Evolutionary conservation across 2,329 filamentous ascomycete species (phyloP).

Genomic region (Calonectria crousiana): DNA sequence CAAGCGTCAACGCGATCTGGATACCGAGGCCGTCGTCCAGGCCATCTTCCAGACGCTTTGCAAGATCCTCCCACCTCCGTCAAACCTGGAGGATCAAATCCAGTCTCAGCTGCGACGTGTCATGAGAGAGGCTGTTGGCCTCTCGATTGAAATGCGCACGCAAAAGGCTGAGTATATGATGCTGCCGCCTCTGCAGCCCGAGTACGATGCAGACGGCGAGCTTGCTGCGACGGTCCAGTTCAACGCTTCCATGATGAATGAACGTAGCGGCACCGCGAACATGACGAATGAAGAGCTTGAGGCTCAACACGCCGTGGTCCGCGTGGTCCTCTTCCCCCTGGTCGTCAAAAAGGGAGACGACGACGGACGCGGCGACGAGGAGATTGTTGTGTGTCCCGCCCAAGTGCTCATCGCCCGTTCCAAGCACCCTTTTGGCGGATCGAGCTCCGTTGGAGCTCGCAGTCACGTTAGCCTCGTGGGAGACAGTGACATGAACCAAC

Average conservation of each 20-base stretch:
- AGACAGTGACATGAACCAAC: conserved; percentile 50
- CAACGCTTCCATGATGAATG: conserved; percentile 95
- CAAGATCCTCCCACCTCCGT: conserved; percentile 87
- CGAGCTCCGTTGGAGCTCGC: conserved; percentile 57
- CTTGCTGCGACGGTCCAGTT: conserved; percentile 89
- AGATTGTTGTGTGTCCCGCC: conserved; percentile 94
- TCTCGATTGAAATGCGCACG: conserved; percentile 97
- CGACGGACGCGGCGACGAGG: conserved; percentile 86
- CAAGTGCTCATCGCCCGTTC: conserved; percentile 84
- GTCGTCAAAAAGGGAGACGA: conserved; percentile 98
- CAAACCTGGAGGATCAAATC: conserved; percentile 83
- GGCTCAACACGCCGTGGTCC: conserved; percentile 80
- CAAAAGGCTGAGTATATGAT: conserved; percentile 98
- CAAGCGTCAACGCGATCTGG: conserved; percentile 82
- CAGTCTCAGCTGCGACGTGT: conserved; percentile 88
- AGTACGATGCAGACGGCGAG: conserved; percentile 94
- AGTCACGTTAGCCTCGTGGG: conserved; percentile 54
- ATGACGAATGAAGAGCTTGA: conserved; percentile 83
- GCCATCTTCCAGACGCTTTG: conserved; percentile 85
- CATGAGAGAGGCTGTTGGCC: conserved; percentile 86
- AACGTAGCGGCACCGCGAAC: conserved; percentile 76
- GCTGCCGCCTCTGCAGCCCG: conserved; percentile 93
- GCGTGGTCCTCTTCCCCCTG: conserved; percentile 93
- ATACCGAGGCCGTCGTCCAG: conserved; percentile 95
- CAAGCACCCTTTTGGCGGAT: conserved; percentile 56